Conservation (phyloP, 2,329 filamentous ascomycete genomes). For the Remersonia thermophila region DNA sequence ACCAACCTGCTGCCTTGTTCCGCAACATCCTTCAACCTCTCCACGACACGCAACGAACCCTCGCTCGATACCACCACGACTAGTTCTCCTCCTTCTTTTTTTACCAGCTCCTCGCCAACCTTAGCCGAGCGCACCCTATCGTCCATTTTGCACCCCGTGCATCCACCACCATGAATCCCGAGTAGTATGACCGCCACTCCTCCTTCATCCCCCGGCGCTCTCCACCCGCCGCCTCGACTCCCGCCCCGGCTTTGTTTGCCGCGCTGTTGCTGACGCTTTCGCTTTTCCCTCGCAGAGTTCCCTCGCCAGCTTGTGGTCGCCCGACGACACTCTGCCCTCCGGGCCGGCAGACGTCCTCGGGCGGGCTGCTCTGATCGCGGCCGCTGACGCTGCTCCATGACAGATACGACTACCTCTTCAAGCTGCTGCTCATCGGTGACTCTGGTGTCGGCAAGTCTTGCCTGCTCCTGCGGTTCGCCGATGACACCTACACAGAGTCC, state of each 20-base stretch:
- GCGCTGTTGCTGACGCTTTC: conserved; percentile 9
- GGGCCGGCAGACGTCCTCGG: not conserved
- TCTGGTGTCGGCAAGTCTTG: conserved; percentile 99
- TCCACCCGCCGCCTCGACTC: not conserved
- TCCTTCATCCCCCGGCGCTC: not conserved
- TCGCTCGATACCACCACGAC: no score
- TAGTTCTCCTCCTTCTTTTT: conserved; percentile 5
- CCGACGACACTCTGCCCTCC: no score
- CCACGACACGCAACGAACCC: conserved; percentile 1
- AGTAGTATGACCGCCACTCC: conserved; percentile 53
- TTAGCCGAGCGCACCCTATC: conserved; percentile 3
- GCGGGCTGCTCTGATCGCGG: conserved; percentile 3
- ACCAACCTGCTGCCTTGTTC: conserved; percentile 14
- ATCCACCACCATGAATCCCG: conserved; percentile 66
- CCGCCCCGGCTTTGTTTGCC: conserved; percentile 8
- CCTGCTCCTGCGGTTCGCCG: conserved; percentile 91
- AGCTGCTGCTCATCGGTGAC: conserved; percentile 99
- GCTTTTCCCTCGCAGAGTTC: conserved; percentile 1
- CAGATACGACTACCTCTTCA: conserved; percentile 99
- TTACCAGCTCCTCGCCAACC: conserved; percentile 5
- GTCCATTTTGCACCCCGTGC: conserved; percentile 1
- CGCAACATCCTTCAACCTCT: conserved; percentile 15
- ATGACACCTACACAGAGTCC: conserved; percentile 98
- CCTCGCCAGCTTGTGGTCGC: not conserved
- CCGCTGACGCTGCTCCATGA: not conserved